Conservation (phyloP, 352 stramenopile genomes). For the Peronosclerospora sorghi region DNA sequence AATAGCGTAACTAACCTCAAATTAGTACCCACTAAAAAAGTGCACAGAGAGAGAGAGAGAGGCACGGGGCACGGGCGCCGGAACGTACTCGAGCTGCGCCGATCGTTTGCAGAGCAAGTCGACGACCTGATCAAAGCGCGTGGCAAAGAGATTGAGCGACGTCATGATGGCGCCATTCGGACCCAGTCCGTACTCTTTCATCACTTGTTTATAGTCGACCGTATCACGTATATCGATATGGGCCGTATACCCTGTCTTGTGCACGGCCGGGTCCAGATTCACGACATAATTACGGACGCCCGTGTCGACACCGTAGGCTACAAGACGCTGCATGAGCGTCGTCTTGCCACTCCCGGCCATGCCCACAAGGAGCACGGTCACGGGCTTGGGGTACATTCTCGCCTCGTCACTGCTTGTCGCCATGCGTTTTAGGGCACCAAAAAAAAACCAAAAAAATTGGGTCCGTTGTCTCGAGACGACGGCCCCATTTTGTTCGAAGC, state of each 20-base stretch:
- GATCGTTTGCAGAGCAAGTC: constrained; percentile 88
- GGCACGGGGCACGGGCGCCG: not conserved
- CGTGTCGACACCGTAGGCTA: constrained; percentile 54
- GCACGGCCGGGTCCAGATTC: constrained; percentile 97
- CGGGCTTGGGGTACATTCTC: constrained; percentile 53
- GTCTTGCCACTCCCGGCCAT: constrained; percentile 97
- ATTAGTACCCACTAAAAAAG: too few relatives aligned
- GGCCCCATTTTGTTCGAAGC: too few relatives aligned
- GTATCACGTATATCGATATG: constrained; percentile 99
- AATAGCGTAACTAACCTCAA: constrained; percentile 94
- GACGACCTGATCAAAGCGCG: constrained; percentile 99
- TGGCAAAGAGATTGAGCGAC: constrained; percentile 98
- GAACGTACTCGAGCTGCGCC: constrained; percentile 66
- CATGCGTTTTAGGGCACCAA: constrained; percentile 2
- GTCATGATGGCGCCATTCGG: constrained; percentile 99
- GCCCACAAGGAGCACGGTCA: constrained; percentile 86
- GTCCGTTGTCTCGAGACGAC: too few relatives aligned
- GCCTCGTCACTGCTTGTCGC: constrained; percentile 6
- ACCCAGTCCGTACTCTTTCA: constrained; percentile 95
- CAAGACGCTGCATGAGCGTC: constrained; percentile 88
- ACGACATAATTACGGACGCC: constrained; percentile 89
- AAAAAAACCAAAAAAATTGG: too few relatives aligned
- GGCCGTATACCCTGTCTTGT: constrained; percentile 90
- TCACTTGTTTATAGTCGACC: constrained; percentile 98
- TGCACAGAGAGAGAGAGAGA: constrained; percentile 5